Conservation (phyloP, 352 stramenopile species). For the Blastocystis sp. region DNA sequence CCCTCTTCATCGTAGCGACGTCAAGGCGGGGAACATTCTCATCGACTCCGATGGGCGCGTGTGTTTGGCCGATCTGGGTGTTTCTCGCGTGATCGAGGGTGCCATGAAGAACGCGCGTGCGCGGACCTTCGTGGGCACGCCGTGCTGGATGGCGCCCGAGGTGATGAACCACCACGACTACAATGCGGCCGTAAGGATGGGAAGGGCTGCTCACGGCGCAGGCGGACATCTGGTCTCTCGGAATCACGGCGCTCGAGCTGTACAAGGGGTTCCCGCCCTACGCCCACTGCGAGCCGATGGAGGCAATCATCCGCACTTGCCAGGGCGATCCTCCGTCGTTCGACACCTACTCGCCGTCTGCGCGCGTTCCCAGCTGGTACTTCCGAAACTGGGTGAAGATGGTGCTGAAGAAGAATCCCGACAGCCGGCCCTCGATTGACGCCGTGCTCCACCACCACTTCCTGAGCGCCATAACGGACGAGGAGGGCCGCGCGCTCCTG, state of each 20-base stretch:
- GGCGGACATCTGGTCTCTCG: slow-evolving; percentile 67
- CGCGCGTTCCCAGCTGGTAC: background rate
- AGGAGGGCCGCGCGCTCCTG: background rate
- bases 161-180: slow-evolving; percentile 28
- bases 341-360: background rate
- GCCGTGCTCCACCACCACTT: slow-evolving; percentile 32
- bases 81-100: slow-evolving; percentile 58
- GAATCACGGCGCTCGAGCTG: slow-evolving; percentile 67
- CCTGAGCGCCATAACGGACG: background rate
- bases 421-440: slow-evolving; percentile 1
- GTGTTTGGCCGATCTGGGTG: slow-evolving; percentile 61
- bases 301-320: slow-evolving; percentile 45
- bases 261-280: slow-evolving; percentile 63
- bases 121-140: slow-evolving; percentile 54
- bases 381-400: slow-evolving; percentile 24
- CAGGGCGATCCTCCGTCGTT: slow-evolving; percentile 47
- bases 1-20: slow-evolving; percentile 15
- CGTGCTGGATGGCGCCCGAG: slow-evolving; percentile 69
- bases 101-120: slow-evolving; percentile 39
- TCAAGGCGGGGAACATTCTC: slow-evolving; percentile 67
- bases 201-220: background rate
- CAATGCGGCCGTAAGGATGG: slow-evolving; percentile 9
- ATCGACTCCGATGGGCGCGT: slow-evolving; percentile 12
- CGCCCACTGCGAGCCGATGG: slow-evolving; percentile 43
- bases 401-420: slow-evolving; percentile 49